These are phyloP conservation scores for Aeminium ludgeri DNA, from an alignment of 495 filamentous ascomycete species.

Conservation along the genomic window DNA sequence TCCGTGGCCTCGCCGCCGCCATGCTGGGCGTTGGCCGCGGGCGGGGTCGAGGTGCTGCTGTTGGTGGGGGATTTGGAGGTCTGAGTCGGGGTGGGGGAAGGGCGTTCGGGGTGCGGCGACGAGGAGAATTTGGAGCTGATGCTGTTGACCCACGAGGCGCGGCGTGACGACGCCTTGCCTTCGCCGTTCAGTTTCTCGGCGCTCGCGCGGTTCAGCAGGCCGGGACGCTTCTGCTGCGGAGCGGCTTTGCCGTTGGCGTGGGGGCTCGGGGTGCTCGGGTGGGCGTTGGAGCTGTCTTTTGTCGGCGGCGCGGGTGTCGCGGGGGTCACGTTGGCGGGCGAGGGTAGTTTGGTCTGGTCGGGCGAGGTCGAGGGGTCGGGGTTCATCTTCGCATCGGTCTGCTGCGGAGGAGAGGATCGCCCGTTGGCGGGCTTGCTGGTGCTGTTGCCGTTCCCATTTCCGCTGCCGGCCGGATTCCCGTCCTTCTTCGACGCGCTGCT, in stretches of 20 bases:
- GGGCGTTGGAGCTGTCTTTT: neutral
- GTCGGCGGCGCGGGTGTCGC: conserved; percentile 9
- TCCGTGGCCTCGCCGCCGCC: conserved; percentile 22
- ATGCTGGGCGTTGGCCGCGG: too few relatives aligned
- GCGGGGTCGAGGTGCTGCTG: conserved; percentile 2
- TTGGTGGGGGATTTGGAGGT: conserved; percentile 11
- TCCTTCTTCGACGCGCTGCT: too few relatives aligned
- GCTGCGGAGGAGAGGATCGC: too few relatives aligned
- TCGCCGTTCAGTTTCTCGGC: conserved; percentile 24
- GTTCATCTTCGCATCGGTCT: too few relatives aligned
- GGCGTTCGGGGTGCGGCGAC: conserved; percentile 11
- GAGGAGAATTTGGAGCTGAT: conserved; percentile 86
- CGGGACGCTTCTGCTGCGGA: conserved; percentile 17
- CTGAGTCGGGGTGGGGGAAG: conserved; percentile 13
- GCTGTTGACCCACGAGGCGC: conserved; percentile 84
- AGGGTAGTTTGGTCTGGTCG: conserved; percentile 4
- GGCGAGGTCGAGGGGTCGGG: too few relatives aligned
- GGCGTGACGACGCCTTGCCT: conserved; percentile 42
- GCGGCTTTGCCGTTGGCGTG: conserved; percentile 15
- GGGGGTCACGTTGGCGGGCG: conserved; percentile 15
- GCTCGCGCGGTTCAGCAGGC: conserved; percentile 17
- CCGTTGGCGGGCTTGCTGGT: too few relatives aligned
- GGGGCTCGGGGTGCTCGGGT: conserved; percentile 16
- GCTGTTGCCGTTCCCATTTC: too few relatives aligned
- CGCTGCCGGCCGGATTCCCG: too few relatives aligned